Base-by-base conservation (phyloP, 352 stramenopile species). In the Globisporangium splendens region DNA sequence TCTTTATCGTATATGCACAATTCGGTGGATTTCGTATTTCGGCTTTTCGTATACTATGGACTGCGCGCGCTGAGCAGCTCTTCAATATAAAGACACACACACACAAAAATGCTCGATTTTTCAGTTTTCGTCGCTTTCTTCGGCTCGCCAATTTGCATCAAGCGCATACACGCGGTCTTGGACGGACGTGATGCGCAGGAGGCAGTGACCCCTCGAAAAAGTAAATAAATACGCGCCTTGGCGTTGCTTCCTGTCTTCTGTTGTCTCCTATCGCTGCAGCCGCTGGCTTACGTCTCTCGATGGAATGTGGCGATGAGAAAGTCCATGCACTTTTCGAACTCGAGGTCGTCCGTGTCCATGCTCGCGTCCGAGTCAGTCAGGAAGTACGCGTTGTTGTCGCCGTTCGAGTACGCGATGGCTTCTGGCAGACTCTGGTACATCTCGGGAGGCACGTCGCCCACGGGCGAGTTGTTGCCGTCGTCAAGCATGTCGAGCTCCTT, bases 251-350 rank as follows among this genome's bases (percentile, higher is more conserved):
- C 35, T 55, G 39, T 50, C 49, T 55, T 28, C 33, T 39, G 43
- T n/a, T 22, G 18, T 48, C 35, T 35, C 33, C n/a, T 38, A 20
- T 53, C 7, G 51, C 39, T 43, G 50, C 15, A 12, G 50, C 7
- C 8, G 18, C 14, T 50, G 7, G 38, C 54, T 60, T 69, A 82
- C 4, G 59, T 58, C 44, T 86, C 75, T 59, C 71, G 73, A 57
- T 86, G 75, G 66, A 87, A 78, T 8, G 79, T 85, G 60, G 84
- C 77, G 68, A 90, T 90, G 47, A 90, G 67, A 54, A 90, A 90
- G 62, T 90, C 80, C 65, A 90, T 90, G 59, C 77, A 90, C 59
- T 88, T 86, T 61, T 88, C 80, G 54, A 90, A 90, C 62, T 85
- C 77, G 31, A 90, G 71, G 56, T 90, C 80, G 56, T 70, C 72